Evolutionary conservation across 345 rosid species (phyloP), one percentile per base, ranked within the genome.

Genomic region (Psidium friedrichsthalianum): DNA sequence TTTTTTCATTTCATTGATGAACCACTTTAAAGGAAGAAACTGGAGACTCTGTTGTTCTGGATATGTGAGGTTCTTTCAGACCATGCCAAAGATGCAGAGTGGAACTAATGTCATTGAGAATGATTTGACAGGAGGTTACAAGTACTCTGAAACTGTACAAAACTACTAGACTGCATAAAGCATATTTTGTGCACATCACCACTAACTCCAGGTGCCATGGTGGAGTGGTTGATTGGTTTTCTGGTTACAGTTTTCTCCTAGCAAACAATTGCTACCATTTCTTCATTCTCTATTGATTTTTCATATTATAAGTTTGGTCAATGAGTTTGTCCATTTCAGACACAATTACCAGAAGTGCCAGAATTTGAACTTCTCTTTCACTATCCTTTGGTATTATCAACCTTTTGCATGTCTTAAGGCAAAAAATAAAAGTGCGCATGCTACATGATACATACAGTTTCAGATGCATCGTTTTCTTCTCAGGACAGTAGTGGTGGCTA

Each of bases 401-500:
- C 78, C 74, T 61, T 61, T 61, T 27, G 74, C 5, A 4, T 69
- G 78, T 69, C 78, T 69, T 32, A 40, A 69, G 78, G 44, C 44
- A 64, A 32, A n/a, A 69, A 32, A 22, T 69, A 10, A 69, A 69
- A 69, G 18, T 69, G 78, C 12, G 5, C 78, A 32, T 69, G 47
- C 78, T 69, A 18, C 32, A 69, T 32, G 44, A 32, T 32, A 18
- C 44, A 18, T 69, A 18, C 3, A 24, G 2, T 32, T 69, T 69
- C 78, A 32, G 78, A 69, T 69, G 36, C 10, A 69, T 69, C 10
- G 24, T 69, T 69, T 36, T 69, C 78, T 84, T 52, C 56, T 52
- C 91, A 97, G 99, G 94, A 89, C 42, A 53, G 51, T 57, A 88
- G 87, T 85, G 97, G 98, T 90, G 98, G 99, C 13, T 91, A 92